Conservation (phyloP, 176 grass and related monocot genomes). For the Oryza officinalis region DNA sequence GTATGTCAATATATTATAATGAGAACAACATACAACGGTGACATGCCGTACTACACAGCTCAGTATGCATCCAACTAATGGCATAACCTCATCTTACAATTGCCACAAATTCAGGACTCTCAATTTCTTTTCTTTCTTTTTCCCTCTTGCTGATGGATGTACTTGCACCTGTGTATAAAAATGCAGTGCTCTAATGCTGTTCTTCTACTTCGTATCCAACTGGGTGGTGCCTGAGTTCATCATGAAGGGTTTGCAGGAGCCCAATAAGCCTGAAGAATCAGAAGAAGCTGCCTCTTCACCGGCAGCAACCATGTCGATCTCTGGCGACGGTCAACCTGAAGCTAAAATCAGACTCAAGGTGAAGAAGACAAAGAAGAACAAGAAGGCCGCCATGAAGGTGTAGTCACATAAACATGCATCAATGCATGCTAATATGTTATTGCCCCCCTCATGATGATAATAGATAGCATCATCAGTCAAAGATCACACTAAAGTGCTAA, state of each 20-base stretch:
- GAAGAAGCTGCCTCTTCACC: neutral
- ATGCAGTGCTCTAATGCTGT: slow-evolving; percentile 43
- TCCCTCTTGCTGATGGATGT: neutral
- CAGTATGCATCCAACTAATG: neutral
- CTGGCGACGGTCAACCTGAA: neutral
- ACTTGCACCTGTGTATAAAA: neutral
- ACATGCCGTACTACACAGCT: too few species aligned
- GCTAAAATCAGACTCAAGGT: slow-evolving; percentile 13
- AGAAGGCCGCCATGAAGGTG: slow-evolving; percentile 18
- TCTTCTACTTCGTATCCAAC: slow-evolving; percentile 54
- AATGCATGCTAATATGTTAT: neutral
- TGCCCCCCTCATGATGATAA: neutral
- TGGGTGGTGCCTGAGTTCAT: slow-evolving; percentile 52
- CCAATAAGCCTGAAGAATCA: slow-evolving; percentile 6
- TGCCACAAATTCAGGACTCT: neutral
- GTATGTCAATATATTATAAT: too few species aligned
- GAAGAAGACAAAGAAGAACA: slow-evolving; percentile 43
- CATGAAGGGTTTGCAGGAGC: slow-evolving; percentile 28
- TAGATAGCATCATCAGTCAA: neutral
- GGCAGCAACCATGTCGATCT: neutral
- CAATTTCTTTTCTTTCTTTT: neutral
- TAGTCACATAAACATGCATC: neutral
- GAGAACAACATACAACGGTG: too few species aligned
- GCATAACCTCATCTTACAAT: neutral
- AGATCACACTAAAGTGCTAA: neutral